phyloP scores from a whole-genome alignment of 1,284 basidiomycete species.

The Ceratobasidium sp. region DNA sequence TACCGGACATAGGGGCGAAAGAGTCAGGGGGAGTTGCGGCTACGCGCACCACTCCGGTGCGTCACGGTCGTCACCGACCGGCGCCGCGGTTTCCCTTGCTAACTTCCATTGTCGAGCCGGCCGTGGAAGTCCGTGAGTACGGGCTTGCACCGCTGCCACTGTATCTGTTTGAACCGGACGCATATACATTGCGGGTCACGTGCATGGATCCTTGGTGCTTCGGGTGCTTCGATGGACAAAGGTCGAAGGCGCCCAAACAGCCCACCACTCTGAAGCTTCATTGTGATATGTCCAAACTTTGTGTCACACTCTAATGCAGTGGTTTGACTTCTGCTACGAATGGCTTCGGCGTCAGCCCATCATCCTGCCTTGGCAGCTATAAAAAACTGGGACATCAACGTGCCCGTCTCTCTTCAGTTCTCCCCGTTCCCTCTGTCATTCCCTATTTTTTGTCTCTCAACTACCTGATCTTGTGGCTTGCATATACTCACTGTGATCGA shows the following conservation, averaged over 20 bases:
- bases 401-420: background rate
- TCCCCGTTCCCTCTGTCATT: conserved; percentile 34
- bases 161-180: background rate
- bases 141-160: background rate
- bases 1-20: background rate
- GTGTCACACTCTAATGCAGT: background rate
- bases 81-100: background rate
- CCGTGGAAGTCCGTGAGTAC: conserved; percentile 6
- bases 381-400: conserved; percentile 11
- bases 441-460: background rate
- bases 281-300: conserved; percentile 31
- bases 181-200: conserved; percentile 39
- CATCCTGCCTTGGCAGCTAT: conserved; percentile 23
- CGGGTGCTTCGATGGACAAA: too few relatives aligned
- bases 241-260: conserved; percentile 29
- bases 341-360: conserved; percentile 25
- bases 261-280: conserved; percentile 13
- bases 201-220: conserved; percentile 34
- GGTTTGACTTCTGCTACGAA: conserved; percentile 19
- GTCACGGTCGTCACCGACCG: background rate
- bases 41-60: background rate
- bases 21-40: background rate
- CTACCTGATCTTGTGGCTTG: conserved; percentile 26
- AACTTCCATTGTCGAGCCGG: conserved; percentile 26
- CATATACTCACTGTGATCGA: conserved; percentile 16